phyloP scores from a whole-genome alignment of 495 filamentous ascomycete species.

The Trichocladium antarcticum region DNA sequence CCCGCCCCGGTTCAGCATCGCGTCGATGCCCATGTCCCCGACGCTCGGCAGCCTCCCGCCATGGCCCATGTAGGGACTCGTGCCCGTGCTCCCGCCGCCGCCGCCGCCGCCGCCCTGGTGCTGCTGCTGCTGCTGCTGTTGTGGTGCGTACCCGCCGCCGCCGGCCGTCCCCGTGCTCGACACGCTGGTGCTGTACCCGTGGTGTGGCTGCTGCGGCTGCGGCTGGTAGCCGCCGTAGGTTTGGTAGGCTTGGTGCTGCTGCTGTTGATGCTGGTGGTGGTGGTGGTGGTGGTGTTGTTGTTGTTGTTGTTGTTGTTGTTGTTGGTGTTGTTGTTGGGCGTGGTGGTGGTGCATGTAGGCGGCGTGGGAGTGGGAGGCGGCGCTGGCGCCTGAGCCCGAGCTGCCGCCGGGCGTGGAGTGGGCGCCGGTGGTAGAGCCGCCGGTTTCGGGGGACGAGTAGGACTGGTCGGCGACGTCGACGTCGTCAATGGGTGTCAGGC shows the following conservation, averaged over 20 bases:
- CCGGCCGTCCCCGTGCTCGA: conserved; percentile 28
- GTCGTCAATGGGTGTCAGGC: conserved; percentile 40
- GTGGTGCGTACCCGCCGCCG: background rate
- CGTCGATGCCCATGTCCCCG: conserved; percentile 45
- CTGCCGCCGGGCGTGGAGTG: conserved; percentile 28
- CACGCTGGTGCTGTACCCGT: conserved; percentile 32
- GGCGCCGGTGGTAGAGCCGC: conserved; percentile 19
- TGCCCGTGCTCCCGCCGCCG: conserved; percentile 25
- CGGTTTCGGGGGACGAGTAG: conserved; percentile 37
- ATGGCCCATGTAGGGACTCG: conserved; percentile 38
- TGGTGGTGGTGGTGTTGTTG: conserved; percentile 21
- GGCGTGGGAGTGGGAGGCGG: conserved; percentile 23
- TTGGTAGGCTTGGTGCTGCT: background rate
- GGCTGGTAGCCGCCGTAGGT: conserved; percentile 10
- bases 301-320: background rate
- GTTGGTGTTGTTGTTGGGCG: conserved; percentile 9
- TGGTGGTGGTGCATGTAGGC: conserved; percentile 24
- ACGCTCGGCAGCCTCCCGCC: conserved; percentile 40
- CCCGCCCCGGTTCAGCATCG: conserved; percentile 41
- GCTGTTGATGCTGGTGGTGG: conserved; percentile 9
- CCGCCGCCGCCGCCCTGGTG: background rate
- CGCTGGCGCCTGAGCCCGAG: conserved; percentile 13
- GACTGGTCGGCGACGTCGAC: conserved; percentile 31
- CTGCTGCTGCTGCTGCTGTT: conserved; percentile 10
- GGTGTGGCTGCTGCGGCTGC: conserved; percentile 20